Evolutionary conservation across 495 filamentous ascomycete genomes (phyloP).

Genomic region (Xylaria flabelliformis): DNA sequence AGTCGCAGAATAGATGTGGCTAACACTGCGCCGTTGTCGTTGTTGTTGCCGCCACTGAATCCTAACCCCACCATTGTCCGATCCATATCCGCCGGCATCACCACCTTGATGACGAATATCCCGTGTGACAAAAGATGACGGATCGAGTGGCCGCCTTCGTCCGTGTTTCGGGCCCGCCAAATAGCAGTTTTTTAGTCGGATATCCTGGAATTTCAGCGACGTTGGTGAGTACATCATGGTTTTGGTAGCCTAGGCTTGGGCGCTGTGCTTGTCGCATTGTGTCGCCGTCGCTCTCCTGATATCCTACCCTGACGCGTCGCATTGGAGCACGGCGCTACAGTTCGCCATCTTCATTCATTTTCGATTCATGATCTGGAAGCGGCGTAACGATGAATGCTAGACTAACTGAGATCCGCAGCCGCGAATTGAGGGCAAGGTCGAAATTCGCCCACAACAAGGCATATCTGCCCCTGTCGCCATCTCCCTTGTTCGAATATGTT

Average conservation of each 20-base stretch:
- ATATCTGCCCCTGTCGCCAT: slow-evolving; percentile 86
- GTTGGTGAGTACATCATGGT: slow-evolving; percentile 67
- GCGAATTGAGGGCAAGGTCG: slow-evolving; percentile 96
- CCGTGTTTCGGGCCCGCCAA: slow-evolving; percentile 95
- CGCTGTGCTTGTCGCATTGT: slow-evolving; percentile 9
- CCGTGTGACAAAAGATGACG: slow-evolving; percentile 39
- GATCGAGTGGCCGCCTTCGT: slow-evolving; percentile 84
- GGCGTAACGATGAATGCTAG: not conserved
- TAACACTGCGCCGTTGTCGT: slow-evolving; percentile 31
- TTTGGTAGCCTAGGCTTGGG: not conserved
- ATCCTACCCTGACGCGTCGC: not conserved
- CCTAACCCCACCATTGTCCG: slow-evolving; percentile 16
- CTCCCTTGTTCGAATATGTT: slow-evolving; percentile 91
- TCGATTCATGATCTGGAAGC: slow-evolving; percentile 21
- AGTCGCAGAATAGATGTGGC: slow-evolving; percentile 38
- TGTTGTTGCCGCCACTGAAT: slow-evolving; percentile 24
- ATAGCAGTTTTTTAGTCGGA: slow-evolving; percentile 94
- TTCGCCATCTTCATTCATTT: slow-evolving; percentile 5
- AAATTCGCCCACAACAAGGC: slow-evolving; percentile 86
- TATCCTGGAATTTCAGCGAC: slow-evolving; percentile 99
- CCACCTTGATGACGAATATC: slow-evolving; percentile 31
- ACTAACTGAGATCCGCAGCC: slow-evolving; percentile 63
- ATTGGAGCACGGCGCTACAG: not conserved
- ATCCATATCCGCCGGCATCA: slow-evolving; percentile 28
- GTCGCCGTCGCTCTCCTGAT: not conserved